Evolutionary conservation across 2,329 filamentous ascomycete genomes (phyloP).

Genomic region (Fusarium sp.): DNA sequence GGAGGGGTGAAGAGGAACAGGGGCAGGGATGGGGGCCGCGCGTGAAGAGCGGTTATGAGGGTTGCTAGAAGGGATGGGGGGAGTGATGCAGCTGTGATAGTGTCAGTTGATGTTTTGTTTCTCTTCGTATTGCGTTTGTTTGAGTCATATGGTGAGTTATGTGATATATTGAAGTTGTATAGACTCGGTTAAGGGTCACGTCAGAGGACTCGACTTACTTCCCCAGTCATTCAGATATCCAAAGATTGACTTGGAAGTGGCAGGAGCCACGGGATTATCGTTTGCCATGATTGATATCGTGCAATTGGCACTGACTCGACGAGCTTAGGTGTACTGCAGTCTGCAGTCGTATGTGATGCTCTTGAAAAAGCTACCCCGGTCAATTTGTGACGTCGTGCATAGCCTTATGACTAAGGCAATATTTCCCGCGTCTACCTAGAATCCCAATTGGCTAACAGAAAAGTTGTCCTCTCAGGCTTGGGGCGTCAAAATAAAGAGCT

Average conservation of each 20-base stretch:
- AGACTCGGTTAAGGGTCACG: slow-evolving; percentile 2
- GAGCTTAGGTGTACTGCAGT: slow-evolving; percentile 18
- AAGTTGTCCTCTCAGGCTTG: not conserved
- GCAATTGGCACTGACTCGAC: slow-evolving; percentile 15
- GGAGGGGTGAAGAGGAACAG: slow-evolving; percentile 64
- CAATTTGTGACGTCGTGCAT: slow-evolving; percentile 34
- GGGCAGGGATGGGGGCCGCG: slow-evolving; percentile 63
- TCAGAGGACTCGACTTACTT: slow-evolving; percentile 54
- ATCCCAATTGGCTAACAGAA: not conserved
- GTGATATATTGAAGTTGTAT: slow-evolving; percentile 7
- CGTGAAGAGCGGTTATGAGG: slow-evolving; percentile 66
- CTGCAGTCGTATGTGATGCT: slow-evolving; percentile 26
- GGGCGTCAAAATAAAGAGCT: not conserved
- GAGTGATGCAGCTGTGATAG: slow-evolving; percentile 60
- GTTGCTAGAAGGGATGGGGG: slow-evolving; percentile 67
- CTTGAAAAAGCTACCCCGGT: slow-evolving; percentile 30
- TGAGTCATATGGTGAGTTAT: slow-evolving; percentile 1
- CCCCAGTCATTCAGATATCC: slow-evolving; percentile 59
- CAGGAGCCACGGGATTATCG: slow-evolving; percentile 23
- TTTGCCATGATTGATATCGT: slow-evolving; percentile 46
- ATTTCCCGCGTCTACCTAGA: slow-evolving; percentile 3
- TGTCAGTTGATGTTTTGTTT: slow-evolving; percentile 8
- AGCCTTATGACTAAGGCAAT: slow-evolving; percentile 32
- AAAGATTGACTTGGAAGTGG: slow-evolving; percentile 48
- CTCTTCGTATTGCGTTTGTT: not conserved